Evolutionary conservation across 2,329 filamentous ascomycete species (phyloP), one percentile per base, ranked within the genome.

Genomic region (Colletotrichum costaricense): DNA sequence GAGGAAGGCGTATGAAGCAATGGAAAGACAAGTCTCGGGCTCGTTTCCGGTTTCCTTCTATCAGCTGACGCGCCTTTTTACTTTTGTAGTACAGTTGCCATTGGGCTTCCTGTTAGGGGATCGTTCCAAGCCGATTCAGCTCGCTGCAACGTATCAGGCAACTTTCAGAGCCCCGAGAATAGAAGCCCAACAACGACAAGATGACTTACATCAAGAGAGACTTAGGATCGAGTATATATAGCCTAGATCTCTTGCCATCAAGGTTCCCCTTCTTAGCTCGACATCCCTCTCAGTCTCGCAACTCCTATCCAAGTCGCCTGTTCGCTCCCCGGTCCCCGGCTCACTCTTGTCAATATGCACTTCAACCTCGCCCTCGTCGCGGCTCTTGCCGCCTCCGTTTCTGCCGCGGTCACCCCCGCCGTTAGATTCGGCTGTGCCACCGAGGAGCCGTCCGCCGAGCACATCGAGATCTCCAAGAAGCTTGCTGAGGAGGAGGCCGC

Each of bases 401-500:
- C 64, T n/a, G 69, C 69, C 22, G 65, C 55, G 33, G 64, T 67
- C 14, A 46, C 57, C 28, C 38, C 30, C 38, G 57, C 24, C 24
- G 14, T 42, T 19, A 49, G 57, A 35, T 46, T 69, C 33, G 58
- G 69, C 42, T 69, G 70, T 24, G 14, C 24, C 28, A 65, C 67
- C 30, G 46, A 38, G 12, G 67, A 63, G 1, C 67, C 67, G 11
- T 65, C 38, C 22, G 28, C 30, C 9, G 67, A 71, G 67, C 67
- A 73, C 22, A 55, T 73, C 59, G 69, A 67, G 42, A 68, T 77
- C 52, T 71, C 76, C 57, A 60, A 74, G 59, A 72, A 63, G 46
- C 63, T 78, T 24, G 75, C 75, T 22, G 63, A 65, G 46, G 28
- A 76, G 57, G 77, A 78, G 67, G 63, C 49, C n/a, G 26, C 19